phyloP scores from a whole-genome alignment of 2,329 filamentous ascomycete genomes.

The Talaromyces verruculosus region DNA sequence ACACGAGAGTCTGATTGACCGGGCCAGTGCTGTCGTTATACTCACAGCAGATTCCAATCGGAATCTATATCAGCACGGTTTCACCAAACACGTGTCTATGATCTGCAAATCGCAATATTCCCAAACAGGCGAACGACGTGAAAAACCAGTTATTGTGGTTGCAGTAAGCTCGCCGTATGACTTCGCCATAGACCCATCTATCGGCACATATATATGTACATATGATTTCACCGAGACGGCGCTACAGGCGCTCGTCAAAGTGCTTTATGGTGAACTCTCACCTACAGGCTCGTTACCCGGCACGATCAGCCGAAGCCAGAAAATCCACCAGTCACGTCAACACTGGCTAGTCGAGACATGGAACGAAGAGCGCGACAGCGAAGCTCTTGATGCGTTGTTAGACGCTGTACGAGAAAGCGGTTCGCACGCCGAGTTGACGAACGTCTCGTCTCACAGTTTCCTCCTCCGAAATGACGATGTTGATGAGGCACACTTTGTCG shows the following conservation, averaged over 20 bases:
- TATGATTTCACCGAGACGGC: conserved; percentile 96
- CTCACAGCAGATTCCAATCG: conserved; percentile 91
- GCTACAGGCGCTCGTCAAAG: conserved; percentile 77
- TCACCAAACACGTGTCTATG: conserved; percentile 94
- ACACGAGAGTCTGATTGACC: conserved; percentile 87
- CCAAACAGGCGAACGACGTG: conserved; percentile 44
- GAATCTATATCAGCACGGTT: conserved; percentile 89
- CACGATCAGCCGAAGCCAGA: conserved; percentile 82
- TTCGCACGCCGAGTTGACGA: conserved; percentile 64
- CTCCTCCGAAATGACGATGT: conserved; percentile 69
- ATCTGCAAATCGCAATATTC: conserved; percentile 63
- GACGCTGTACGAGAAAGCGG: conserved; percentile 63
- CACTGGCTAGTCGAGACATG: conserved; percentile 94
- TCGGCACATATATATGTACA: conserved; percentile 90
- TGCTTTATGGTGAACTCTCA: conserved; percentile 72
- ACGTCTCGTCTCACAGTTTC: conserved; percentile 72
- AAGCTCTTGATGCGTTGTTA: conserved; percentile 73
- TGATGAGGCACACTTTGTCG: conserved; percentile 83
- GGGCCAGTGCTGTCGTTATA: conserved; percentile 83
- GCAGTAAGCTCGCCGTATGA: conserved; percentile 95
- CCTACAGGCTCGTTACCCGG: conserved; percentile 61
- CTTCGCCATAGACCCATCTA: conserved; percentile 87
- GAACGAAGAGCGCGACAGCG: conserved; percentile 72
- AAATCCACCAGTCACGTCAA: conserved; percentile 82
- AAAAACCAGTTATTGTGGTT: conserved; percentile 87